These are phyloP conservation scores for Cyclaneusma minus DNA, from an alignment of 2,329 filamentous ascomycete genomes.

Conservation along the genomic window DNA sequence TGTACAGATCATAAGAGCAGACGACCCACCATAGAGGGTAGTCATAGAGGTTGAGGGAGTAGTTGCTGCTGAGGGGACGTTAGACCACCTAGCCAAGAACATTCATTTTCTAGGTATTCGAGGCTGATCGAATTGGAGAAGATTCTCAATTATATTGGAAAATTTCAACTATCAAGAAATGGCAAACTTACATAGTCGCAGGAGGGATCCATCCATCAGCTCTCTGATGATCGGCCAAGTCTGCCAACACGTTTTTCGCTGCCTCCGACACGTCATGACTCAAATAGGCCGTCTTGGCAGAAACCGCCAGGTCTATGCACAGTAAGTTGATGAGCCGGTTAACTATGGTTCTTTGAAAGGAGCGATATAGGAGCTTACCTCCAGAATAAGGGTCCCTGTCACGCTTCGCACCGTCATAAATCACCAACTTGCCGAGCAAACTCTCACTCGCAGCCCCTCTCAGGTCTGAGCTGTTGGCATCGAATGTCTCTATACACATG, in stretches of 20 bases:
- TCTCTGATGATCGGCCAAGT: slow-evolving; percentile 31
- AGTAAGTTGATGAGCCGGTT: too few species aligned
- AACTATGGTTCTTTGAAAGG: too few species aligned
- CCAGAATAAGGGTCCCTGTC: slow-evolving; percentile 37
- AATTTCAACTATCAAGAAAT: too few species aligned
- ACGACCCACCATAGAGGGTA: slow-evolving; percentile 38
- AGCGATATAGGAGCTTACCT: too few species aligned
- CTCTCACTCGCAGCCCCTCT: slow-evolving; percentile 25
- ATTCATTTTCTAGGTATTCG: too few species aligned
- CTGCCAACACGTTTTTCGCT: slow-evolving; percentile 29
- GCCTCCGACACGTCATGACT: slow-evolving; percentile 26
- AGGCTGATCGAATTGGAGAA: too few species aligned
- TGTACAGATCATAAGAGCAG: slow-evolving; percentile 29
- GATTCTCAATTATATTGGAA: neutral
- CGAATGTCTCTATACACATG: slow-evolving; percentile 29
- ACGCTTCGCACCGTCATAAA: slow-evolving; percentile 34
- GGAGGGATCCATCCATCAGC: slow-evolving; percentile 37
- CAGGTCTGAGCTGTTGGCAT: slow-evolving; percentile 31
- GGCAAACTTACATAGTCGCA: slow-evolving; percentile 31
- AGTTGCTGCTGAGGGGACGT: slow-evolving; percentile 27
- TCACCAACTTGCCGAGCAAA: slow-evolving; percentile 28
- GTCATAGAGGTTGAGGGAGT: slow-evolving; percentile 31
- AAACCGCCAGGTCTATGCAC: slow-evolving; percentile 34
- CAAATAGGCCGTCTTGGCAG: slow-evolving; percentile 30
- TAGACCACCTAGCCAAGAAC: too few species aligned